Evolutionary conservation across 108 stramenopile species (phyloP).

Genomic region (Skeletonema marinoi): DNA sequence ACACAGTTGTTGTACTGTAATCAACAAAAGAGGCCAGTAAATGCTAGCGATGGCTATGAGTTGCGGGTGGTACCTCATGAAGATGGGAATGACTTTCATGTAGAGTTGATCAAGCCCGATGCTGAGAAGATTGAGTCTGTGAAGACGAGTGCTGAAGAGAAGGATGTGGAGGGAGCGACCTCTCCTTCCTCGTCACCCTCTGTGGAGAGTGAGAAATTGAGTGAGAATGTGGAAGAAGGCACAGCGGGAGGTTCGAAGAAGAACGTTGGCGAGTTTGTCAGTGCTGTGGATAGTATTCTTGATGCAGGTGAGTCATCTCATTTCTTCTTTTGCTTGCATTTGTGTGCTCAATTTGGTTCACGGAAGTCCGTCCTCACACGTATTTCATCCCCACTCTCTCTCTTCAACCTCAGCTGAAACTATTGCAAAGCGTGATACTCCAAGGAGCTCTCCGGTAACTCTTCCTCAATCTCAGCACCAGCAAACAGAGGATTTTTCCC

Average conservation of each 20-base stretch:
- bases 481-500: not conserved
- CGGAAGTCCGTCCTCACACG: not conserved
- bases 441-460: constrained; percentile 1
- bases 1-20: not conserved
- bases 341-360: not conserved
- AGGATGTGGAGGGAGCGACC: not conserved
- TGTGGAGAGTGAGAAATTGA: not conserved
- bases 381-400: not conserved
- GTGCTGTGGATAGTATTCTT: constrained; percentile 33
- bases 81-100: not conserved
- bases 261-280: not conserved
- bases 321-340: not conserved
- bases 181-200: not conserved
- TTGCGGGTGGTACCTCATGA: not conserved
- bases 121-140: not conserved
- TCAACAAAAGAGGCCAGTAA: not conserved
- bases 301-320: constrained; percentile 22
- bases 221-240: not conserved
- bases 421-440: constrained; percentile 27
- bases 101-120: not conserved
- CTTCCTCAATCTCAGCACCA: not conserved
- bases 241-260: not conserved
- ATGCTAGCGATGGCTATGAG: not conserved
- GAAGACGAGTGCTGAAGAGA: not conserved
- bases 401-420: constrained; percentile 19